Evolutionary conservation across 768 basidiomycete species (phyloP), one percentile per base, ranked within the genome.

Genomic region (Suillus subaureus): DNA sequence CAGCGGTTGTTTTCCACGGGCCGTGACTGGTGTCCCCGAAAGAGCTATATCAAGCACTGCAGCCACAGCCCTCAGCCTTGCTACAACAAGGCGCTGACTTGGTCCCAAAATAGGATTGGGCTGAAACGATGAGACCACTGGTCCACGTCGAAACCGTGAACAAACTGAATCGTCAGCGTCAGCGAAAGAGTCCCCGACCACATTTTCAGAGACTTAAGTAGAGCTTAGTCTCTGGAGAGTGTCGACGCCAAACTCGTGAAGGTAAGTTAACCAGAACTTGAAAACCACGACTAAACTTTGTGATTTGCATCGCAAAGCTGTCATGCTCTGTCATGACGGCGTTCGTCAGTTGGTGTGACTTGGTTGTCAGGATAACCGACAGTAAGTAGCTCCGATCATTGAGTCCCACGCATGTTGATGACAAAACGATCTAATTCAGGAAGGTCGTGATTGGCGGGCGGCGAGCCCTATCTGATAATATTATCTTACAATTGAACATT

Each of bases 1-100:
- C 64, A 62, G 56, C 33, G 2, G 21, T 37, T 40, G 31, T 61
- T 67, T 64, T 67, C 65, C 61, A 66, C 64, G 58, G 18, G 8
- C 28, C 28, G 28, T 26, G 31, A 40, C 55, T 40, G 18, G 43
- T 49, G 28, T 26, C 39, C 26, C 54, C 21, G 21, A 33, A 33
- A 33, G 54, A 35, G 63, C 64, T 57, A 57, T 51, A 66, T 62
- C 64, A 64, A 47, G 61, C 64, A 26, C 40, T 16, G 28, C 35
- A 21, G 16, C 51, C 66, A 49, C 64, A 65, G 63, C 64, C 64
- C 60, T 39, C 6, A 60, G 18, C 40, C 58, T 42, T 18, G 13
- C 39, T 15, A 12, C 58, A 60, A 58, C 57, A 58, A 60, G 58
- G 58, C 58, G 58, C 26, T 42, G 58, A 31, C 26, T 60, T 42